Evolutionary conservation across 2,329 filamentous ascomycete genomes (phyloP), one percentile per base, ranked within the genome.

Genomic region (Trichophyton rubrum): DNA sequence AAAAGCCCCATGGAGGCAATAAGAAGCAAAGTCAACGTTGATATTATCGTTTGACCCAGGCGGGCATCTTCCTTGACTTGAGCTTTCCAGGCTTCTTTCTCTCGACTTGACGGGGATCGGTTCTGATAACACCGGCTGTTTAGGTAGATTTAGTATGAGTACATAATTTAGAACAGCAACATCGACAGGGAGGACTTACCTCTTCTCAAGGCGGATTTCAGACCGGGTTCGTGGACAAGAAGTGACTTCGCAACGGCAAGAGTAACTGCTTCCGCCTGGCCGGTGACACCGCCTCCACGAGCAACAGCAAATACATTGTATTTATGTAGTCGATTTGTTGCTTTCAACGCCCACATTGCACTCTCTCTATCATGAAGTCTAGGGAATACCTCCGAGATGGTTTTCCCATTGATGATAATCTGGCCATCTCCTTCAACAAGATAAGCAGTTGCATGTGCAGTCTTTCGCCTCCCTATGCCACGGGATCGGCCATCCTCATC

Each of bases 21-120:
- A 13, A 55, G 24, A 35, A 33, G 30, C 5, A 35, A 20, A 13
- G 27, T 8, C 2, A 9, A 9, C 6, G 20, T 20, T 13, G 17
- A 57, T 61, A 64, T 74, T 66, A 86, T 73, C 84, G 80, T 85
- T 96, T 97, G 81, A 97, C 91, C 93, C 95, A 99, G 69, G 93
- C 83, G 63, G 92, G 92, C 85, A 88, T 95, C 85, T 99, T 99
- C 77, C 93, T 88, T 62, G 93, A 92, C 82, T 99, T 99, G 78
- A 95, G 76, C 71, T 90, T 89, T 67, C 93, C 95, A 61, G 90
- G 84, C 83, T 99, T 97, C 86, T 99, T 99, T 74, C 93, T 92
- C 78, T 99, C 93, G 67, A 99, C 95, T 70, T 81, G 85, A 78
- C 92, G 90, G 61, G 86, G 83, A 78, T 99, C 92, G 71, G 92